Base-by-base conservation (phyloP, 805 yeast genomes). In the Priceomyces haplophilus region DNA sequence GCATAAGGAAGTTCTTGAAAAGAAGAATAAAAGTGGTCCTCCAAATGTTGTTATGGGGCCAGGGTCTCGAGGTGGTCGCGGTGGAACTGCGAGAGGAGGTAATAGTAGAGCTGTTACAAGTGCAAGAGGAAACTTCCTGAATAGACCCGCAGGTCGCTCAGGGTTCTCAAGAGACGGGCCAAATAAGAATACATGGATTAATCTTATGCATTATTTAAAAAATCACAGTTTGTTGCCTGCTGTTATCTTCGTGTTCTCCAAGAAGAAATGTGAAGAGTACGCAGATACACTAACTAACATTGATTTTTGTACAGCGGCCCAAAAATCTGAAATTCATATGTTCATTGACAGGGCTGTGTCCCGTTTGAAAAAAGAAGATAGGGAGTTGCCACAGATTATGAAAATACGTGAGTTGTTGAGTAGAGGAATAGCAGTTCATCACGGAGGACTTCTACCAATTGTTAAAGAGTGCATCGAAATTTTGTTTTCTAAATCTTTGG, bases 381-480 rank as follows among this genome's bases (percentile, higher is more conserved):
- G 98, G 48, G 91, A 85, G 43, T 70, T 93, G 38, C 98, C 99
- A 1, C 99, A 93, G 64, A 91, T 93, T 45, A 50, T 87, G 46
- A 81, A 85, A 50, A 75, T 91, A 45, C 75, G 95, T 51, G 95
- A 88, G 23, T 72, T 91, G 75, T 64, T 93, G 34, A 77, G 88
- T 34, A 75, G 97, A 56, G 99, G 99, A 43, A 85, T 93, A 47
- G 97, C 96, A 0, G 95, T 90, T 2, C 98, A 90, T 59, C 97
- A 90, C 63, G 95, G 96, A 58, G 98, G 98, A 1, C 65, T 90
- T 45, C 65, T 90, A 44, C 98, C 98, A 0, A 90, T 90, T 31
- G 95, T 90, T 20, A 90, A 90, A 56, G 98, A 90, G 58, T 80
- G 88, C 36, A 90, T 90, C 49, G 99, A 93, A 64, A 90, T 93